phyloP scores from a whole-genome alignment of 257 asterid species.

The Phtheirospermum japonicum region DNA sequence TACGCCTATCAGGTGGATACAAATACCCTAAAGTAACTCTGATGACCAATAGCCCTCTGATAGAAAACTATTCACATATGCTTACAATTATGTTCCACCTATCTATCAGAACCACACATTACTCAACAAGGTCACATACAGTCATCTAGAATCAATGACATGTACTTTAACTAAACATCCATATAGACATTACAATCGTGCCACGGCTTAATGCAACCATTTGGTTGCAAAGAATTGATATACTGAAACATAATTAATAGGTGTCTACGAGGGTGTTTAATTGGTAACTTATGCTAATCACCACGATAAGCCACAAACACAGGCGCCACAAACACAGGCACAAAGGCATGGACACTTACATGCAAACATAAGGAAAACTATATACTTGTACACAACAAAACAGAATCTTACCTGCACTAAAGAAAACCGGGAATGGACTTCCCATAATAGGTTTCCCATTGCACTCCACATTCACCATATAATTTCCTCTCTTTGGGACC shows the following conservation, averaged over 20 bases:
- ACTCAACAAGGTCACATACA: background rate
- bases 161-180: constrained; percentile 12
- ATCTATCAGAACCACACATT: background rate
- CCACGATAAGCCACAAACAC: constrained; percentile 5
- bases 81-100: background rate
- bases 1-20: background rate
- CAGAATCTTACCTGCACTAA: constrained; percentile 65
- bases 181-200: constrained; percentile 10
- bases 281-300: background rate
- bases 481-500: constrained; percentile 88
- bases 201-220: constrained; percentile 18
- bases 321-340: background rate
- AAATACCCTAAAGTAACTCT: background rate
- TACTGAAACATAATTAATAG: constrained; percentile 8
- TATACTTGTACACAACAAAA: background rate
- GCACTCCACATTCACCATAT: constrained; percentile 95
- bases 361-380: constrained; percentile 4
- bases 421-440: constrained; percentile 97
- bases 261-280: background rate
- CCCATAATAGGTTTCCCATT: constrained; percentile 93
- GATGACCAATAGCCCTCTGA: constrained; percentile 3
- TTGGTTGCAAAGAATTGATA: constrained; percentile 12
- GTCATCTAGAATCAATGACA: constrained; percentile 1
- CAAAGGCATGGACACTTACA: background rate
- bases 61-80: background rate